Evolutionary conservation across 805 yeast species (phyloP), one percentile per base, ranked within the genome.

Genomic region (Ogataea siamensis): DNA sequence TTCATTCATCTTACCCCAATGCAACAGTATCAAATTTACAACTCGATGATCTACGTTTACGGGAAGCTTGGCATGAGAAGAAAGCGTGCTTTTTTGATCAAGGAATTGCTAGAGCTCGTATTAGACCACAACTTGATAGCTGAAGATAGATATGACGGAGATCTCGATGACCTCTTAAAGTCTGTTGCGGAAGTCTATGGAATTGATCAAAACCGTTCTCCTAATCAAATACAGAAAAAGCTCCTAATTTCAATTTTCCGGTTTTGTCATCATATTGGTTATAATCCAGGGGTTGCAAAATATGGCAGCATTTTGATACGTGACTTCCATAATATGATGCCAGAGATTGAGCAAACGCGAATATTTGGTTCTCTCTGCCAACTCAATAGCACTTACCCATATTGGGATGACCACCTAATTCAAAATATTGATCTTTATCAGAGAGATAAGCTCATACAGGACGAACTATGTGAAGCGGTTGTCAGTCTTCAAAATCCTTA

Each of bases 401-500:
- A 86, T 51, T 86, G 95, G 86, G 96, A 91, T 57, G 78, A 81
- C 1, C 72, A 68, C 39, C 39, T 91, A 7, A 63, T 59, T 5
- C 39, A 45, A 13, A 42, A 48, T 28, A 42, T 58, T 15, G 58
- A 47, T 6, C 35, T 50, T 3, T 22, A 25, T 14, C 43, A 40
- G 4, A 43, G 46, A 6, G 50, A 44, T 4, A 35, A 45, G 12
- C 47, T 78, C 5, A 79, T 80, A 12, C 75, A 74, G 46, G 84
- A 79, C 22, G 95, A 87, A 37, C 66, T 73, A 4, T 73, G 76
- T 9, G 83, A 78, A 40, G 64, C 84, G 12, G 55, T 65, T 5
- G 63, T 86, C 2, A 63, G 67, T 3, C 52, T 89, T 7, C 88
- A 83, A 53, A 91, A 91, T 55, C 95, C 96, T 7, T 87, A 78